These are phyloP conservation scores for Aspergillus bertholletiae DNA, from an alignment of 495 filamentous ascomycete species.

Conservation along the genomic window DNA sequence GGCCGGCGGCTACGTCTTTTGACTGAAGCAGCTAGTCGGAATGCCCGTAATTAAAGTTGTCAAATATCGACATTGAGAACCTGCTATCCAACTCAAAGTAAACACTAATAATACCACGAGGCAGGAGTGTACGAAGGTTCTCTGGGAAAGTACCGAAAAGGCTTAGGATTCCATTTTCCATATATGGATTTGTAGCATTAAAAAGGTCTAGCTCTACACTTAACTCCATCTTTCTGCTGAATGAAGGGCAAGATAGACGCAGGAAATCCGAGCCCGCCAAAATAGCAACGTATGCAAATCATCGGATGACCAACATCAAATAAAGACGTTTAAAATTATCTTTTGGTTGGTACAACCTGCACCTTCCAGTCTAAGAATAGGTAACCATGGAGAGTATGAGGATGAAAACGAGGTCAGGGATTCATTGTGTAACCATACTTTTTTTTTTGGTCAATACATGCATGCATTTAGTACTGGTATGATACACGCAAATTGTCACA, in stretches of 20 bases:
- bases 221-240: neutral
- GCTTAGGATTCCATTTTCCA: too few species aligned
- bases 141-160: too few species aligned
- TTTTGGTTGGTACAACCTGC: neutral
- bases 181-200: neutral
- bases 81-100: too few species aligned
- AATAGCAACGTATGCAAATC: neutral
- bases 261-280: neutral
- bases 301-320: neutral
- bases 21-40: neutral
- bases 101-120: too few species aligned
- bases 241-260: too few species aligned
- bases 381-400: conserved; percentile 14
- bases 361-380: conserved; percentile 7
- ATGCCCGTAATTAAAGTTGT: too few species aligned
- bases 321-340: neutral
- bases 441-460: neutral
- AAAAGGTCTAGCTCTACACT: neutral
- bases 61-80: too few species aligned
- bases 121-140: too few species aligned
- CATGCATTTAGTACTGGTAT: neutral
- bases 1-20: neutral
- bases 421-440: conserved; percentile 10
- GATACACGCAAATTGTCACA: conserved; percentile 7
- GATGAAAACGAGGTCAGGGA: neutral